Conservation (phyloP, 1,139 yeast genomes). For the Nadsonia commutata region DNA sequence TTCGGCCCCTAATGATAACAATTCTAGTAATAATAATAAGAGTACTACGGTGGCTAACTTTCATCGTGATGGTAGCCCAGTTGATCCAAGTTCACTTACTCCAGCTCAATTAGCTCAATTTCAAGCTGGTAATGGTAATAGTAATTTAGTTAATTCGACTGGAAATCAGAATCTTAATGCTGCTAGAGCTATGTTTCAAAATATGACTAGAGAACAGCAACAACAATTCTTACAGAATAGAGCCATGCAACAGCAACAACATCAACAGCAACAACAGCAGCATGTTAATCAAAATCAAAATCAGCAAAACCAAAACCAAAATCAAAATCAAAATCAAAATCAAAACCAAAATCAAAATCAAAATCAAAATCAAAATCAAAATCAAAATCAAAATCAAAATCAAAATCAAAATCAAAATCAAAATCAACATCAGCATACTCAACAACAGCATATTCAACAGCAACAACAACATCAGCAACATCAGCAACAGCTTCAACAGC, state of each 20-base stretch:
- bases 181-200: constrained; percentile 9
- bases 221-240: constrained; percentile 6
- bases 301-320: constrained; percentile 2
- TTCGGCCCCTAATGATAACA: background rate
- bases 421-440: constrained; percentile 1
- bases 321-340: constrained; percentile 1
- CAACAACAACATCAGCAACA: background rate
- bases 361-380: constrained; percentile 2
- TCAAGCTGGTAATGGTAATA: constrained; percentile 1
- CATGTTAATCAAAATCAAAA: constrained; percentile 7
- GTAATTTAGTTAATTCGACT: constrained; percentile 1
- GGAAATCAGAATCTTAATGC: constrained; percentile 2
- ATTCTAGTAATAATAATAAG: background rate
- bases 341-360: constrained; percentile 5
- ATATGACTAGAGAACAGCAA: constrained; percentile 9
- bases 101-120: constrained; percentile 4
- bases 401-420: constrained; percentile 4
- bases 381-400: constrained; percentile 5
- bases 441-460: constrained; percentile 1
- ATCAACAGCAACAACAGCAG: constrained; percentile 9
- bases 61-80: background rate
- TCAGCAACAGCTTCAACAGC: background rate
- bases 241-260: constrained; percentile 8
- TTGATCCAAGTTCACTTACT: constrained; percentile 8
- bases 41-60: background rate